phyloP scores from a whole-genome alignment of 148 eudicot species.

The Amaranthus palmeri region DNA sequence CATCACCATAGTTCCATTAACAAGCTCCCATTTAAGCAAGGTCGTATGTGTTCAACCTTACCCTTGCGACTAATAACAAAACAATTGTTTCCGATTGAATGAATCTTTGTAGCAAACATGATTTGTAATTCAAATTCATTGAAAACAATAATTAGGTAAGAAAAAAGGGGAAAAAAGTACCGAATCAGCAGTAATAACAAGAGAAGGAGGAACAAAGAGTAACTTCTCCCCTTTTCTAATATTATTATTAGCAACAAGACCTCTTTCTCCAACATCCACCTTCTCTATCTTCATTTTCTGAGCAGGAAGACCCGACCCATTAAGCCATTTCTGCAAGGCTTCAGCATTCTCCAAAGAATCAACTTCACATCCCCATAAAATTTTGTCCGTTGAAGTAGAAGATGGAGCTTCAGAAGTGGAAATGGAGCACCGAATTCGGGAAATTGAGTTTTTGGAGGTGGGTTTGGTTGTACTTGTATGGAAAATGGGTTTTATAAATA shows the following conservation, averaged over 20 bases:
- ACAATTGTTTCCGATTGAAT: too few relatives aligned
- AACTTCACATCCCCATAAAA: constrained; percentile 83
- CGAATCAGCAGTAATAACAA: constrained; percentile 77
- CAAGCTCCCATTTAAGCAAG: too few relatives aligned
- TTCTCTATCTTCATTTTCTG: constrained; percentile 81
- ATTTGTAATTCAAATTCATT: neutral
- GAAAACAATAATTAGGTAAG: neutral
- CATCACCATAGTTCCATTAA: too few relatives aligned
- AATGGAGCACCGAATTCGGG: constrained; percentile 38
- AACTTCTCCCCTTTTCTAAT: constrained; percentile 78
- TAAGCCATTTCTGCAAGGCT: constrained; percentile 67
- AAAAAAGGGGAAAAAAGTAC: constrained; percentile 23
- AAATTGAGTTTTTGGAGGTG: neutral
- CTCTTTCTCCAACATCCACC: constrained; percentile 90
- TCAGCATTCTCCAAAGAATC: constrained; percentile 77
- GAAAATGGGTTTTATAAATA: neutral
- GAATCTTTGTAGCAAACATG: too few relatives aligned
- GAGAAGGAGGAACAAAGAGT: constrained; percentile 84
- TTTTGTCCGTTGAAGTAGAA: neutral
- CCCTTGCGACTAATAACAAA: too few relatives aligned
- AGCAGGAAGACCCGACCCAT: constrained; percentile 55
- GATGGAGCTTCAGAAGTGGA: constrained; percentile 21
- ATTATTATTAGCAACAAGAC: constrained; percentile 79
- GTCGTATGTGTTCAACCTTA: too few relatives aligned
- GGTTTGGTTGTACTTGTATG: neutral